These are phyloP conservation scores for Gaeumannomyces sp. DNA, from an alignment of 2,329 filamentous ascomycete genomes.

Conservation along the genomic window DNA sequence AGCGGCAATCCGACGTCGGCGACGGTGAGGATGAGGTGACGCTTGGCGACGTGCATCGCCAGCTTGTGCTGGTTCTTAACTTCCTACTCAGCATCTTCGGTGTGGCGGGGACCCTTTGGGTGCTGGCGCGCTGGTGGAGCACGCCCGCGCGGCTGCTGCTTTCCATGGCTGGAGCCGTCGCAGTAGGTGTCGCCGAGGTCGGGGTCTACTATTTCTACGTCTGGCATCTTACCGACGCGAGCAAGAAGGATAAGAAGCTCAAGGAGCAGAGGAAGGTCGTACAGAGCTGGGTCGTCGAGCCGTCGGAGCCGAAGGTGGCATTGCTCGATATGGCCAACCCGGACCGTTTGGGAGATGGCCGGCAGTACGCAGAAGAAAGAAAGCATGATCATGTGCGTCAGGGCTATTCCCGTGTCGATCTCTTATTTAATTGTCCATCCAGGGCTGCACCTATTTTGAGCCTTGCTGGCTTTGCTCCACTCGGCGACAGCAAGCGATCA, in stretches of 20 bases:
- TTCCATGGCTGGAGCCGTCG: conserved; percentile 61
- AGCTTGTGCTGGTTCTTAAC: conserved; percentile 80
- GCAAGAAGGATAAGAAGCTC: conserved; percentile 51
- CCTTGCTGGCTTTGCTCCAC: too few relatives aligned
- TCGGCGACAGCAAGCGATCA: not conserved
- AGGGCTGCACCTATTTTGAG: too few relatives aligned
- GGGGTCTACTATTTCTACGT: conserved; percentile 71
- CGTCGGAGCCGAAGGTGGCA: conserved; percentile 28
- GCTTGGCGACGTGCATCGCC: conserved; percentile 70
- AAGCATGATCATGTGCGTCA: not conserved
- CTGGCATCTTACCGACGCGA: conserved; percentile 63
- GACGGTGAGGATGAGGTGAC: conserved; percentile 59
- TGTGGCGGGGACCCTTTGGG: conserved; percentile 70
- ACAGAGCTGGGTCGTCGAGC: conserved; percentile 60
- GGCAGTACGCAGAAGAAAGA: conserved; percentile 4
- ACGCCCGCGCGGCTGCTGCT: conserved; percentile 63
- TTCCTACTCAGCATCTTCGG: conserved; percentile 82
- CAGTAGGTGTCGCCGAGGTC: conserved; percentile 71
- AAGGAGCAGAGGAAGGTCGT: conserved; percentile 64
- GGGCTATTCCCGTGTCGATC: not conserved
- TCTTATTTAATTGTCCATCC: not conserved
- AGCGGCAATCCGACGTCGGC: conserved; percentile 36
- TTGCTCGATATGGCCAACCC: conserved; percentile 18
- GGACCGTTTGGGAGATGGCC: not conserved
- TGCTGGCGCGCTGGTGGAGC: conserved; percentile 71